These are phyloP conservation scores for Avena insularis DNA, from an alignment of 176 grass and related monocot genomes.

Conservation along the genomic window DNA sequence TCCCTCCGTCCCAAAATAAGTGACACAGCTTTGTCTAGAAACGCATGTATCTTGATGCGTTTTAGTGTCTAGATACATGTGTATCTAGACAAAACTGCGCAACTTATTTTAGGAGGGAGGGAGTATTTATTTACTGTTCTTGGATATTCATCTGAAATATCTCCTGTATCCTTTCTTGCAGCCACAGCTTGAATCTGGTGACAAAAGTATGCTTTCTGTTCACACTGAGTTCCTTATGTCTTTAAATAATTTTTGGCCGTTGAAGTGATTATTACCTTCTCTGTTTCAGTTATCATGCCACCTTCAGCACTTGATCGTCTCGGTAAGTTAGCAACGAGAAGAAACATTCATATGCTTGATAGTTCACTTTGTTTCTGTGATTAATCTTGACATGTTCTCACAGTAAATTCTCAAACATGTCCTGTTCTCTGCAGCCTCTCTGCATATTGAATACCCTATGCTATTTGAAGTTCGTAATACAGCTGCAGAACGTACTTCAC, in stretches of 20 bases:
- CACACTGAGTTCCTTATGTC: slow-evolving; percentile 15
- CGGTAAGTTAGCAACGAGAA: slow-evolving; percentile 50
- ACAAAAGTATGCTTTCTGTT: slow-evolving; percentile 79
- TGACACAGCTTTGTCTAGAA: no score
- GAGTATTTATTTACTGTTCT: slow-evolving; percentile 27
- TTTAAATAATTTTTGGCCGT: slow-evolving; percentile 27
- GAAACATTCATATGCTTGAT: slow-evolving; percentile 12
- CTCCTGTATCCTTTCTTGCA: slow-evolving; percentile 57
- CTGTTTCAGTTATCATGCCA: slow-evolving; percentile 97
- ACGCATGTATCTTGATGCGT: no score
- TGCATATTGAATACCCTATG: slow-evolving; percentile 99
- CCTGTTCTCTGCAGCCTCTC: slow-evolving; percentile 67
- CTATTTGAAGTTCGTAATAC: slow-evolving; percentile 90
- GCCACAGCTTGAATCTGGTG: slow-evolving; percentile 91
- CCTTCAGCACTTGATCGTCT: slow-evolving; percentile 98
- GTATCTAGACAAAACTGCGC: no score
- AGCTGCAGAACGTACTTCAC: slow-evolving; percentile 75
- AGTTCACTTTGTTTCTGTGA: slow-evolving; percentile 15
- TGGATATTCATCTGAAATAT: slow-evolving; percentile 42
- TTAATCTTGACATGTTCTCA: slow-evolving; percentile 15
- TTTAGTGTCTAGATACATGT: no score
- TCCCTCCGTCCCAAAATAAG: no score
- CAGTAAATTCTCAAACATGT: slow-evolving; percentile 23
- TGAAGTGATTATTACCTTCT: slow-evolving; percentile 32
- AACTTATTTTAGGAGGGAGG: no score